phyloP scores from a whole-genome alignment of 1,139 yeast species.

The Protomyces macrosporus region DNA sequence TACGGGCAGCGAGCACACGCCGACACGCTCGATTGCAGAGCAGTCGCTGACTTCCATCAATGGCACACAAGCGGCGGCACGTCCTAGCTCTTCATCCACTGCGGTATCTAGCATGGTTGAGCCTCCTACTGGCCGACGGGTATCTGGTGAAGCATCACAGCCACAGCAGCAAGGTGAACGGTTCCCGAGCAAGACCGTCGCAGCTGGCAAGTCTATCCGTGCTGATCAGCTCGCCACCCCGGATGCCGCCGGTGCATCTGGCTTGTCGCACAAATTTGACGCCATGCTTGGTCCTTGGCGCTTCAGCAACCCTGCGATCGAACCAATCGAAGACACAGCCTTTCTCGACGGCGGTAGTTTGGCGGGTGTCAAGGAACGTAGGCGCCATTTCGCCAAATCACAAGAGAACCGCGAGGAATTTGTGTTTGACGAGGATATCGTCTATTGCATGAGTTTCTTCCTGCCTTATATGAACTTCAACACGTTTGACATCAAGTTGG shows the following conservation, averaged over 20 bases:
- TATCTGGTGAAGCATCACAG: neutral
- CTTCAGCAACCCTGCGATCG: constrained; percentile 27
- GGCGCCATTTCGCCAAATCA: constrained; percentile 26
- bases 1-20: neutral
- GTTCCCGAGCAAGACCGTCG: neutral
- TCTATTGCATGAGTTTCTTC: constrained; percentile 30
- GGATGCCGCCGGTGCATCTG: neutral
- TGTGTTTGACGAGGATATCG: constrained; percentile 25
- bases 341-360: constrained; percentile 26
- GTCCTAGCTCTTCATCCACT: neutral
- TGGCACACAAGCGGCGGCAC: neutral
- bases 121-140: neutral
- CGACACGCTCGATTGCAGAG: neutral
- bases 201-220: neutral
- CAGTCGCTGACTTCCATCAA: neutral
- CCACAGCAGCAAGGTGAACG: neutral
- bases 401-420: constrained; percentile 18
- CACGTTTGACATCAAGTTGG: constrained; percentile 26
- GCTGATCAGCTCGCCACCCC: neutral
- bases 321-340: constrained; percentile 28
- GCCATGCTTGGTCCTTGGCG: constrained; percentile 26
- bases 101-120: too few species aligned
- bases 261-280: constrained; percentile 13
- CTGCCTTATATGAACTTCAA: constrained; percentile 29
- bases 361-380: constrained; percentile 26